phyloP scores from a whole-genome alignment of 2,329 filamentous ascomycete species.

The Zalaria sp. region DNA sequence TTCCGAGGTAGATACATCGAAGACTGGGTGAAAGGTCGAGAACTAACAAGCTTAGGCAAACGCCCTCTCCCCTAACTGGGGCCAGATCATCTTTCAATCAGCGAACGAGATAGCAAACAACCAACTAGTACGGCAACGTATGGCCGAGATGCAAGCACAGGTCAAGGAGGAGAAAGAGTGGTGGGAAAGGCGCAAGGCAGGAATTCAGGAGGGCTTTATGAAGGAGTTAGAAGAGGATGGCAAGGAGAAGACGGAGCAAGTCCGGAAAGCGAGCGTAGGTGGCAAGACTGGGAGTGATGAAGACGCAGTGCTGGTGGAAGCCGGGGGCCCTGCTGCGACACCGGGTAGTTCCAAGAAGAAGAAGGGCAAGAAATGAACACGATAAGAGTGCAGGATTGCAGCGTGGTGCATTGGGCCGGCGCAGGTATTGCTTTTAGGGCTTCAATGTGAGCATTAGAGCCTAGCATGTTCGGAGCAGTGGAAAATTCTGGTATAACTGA shows the following conservation, averaged over 20 bases:
- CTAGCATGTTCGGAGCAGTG: too few relatives aligned
- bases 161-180: conserved; percentile 65
- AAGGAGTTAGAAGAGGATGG: conserved; percentile 60
- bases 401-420: too few relatives aligned
- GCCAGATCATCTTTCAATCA: conserved; percentile 88
- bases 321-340: conserved; percentile 30
- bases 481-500: too few relatives aligned
- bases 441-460: too few relatives aligned
- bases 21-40: background rate
- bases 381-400: background rate
- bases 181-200: conserved; percentile 75
- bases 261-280: conserved; percentile 8
- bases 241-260: conserved; percentile 5
- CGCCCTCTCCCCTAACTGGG: conserved; percentile 77
- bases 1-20: conserved; percentile 50
- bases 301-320: conserved; percentile 66
- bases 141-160: conserved; percentile 62
- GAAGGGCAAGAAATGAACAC: conserved; percentile 43
- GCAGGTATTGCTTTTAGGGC: too few relatives aligned
- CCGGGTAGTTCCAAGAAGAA: conserved; percentile 34
- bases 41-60: conserved; percentile 56
- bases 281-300: conserved; percentile 42
- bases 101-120: conserved; percentile 94
- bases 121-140: conserved; percentile 55
- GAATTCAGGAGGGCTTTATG: conserved; percentile 65